phyloP scores from a whole-genome alignment of 2,329 filamentous ascomycete genomes.

The Aspergillus glaucus region DNA sequence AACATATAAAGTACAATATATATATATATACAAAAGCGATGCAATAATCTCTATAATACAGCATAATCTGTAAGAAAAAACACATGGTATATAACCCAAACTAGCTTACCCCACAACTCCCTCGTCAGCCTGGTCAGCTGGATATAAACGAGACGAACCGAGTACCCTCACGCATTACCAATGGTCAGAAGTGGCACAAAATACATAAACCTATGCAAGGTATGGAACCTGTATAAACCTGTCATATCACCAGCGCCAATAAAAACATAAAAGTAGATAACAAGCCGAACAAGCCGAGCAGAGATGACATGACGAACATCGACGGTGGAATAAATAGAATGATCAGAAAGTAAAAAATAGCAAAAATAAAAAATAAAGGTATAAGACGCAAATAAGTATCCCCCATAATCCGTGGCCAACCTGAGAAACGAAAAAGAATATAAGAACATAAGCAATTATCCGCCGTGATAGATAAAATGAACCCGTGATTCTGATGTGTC shows the following conservation, averaged over 20 bases:
- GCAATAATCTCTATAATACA: not conserved
- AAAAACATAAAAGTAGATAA: slow-evolving; percentile 17
- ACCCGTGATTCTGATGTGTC: slow-evolving; percentile 1
- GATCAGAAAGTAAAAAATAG: slow-evolving; percentile 9
- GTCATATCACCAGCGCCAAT: slow-evolving; percentile 21
- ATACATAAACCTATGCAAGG: slow-evolving; percentile 13
- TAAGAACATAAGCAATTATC: slow-evolving; percentile 1
- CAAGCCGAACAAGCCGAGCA: not conserved
- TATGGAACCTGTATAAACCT: slow-evolving; percentile 16
- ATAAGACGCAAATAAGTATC: slow-evolving; percentile 7
- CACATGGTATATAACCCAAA: not conserved
- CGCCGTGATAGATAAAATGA: slow-evolving; percentile 1
- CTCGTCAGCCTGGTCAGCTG: not conserved
- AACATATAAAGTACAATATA: no score
- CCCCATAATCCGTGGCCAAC: slow-evolving; percentile 2
- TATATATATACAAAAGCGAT: no score
- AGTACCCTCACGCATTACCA: not conserved
- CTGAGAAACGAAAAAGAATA: not conserved
- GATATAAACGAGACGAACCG: not conserved
- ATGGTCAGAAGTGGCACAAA: slow-evolving; percentile 1
- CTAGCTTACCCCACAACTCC: not conserved
- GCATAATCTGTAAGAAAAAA: not conserved
- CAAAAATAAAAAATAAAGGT: slow-evolving; percentile 3
- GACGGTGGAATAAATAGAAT: slow-evolving; percentile 2
- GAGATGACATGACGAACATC: no score